Evolutionary conservation across 2,329 filamentous ascomycete genomes (phyloP), one percentile per base, ranked within the genome.

Genomic region (Microdochium trichocladiopsis): DNA sequence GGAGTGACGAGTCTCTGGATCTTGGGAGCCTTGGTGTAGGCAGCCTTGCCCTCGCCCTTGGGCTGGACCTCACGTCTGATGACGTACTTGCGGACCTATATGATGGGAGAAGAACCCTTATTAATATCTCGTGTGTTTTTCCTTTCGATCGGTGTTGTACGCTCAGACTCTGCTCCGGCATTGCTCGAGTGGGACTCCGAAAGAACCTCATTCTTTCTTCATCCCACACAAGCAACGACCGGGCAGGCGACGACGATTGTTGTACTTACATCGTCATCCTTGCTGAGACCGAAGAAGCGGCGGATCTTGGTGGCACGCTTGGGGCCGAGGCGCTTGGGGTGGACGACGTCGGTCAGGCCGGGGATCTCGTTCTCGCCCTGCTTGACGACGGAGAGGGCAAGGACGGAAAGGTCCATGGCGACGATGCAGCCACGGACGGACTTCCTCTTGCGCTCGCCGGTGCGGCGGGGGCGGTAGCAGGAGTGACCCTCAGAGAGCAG

Each of bases 231-330:
- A 69, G 72, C 72, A 76, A 73, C 60, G 66, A 71, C 70, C 68
- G 80, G 80, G 81, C 78, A 90, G 86, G 87, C 80, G 82, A 88
- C 82, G 83, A 86, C 76, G 76, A 76, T 70, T 76, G 72, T 71
- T 68, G 70, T 74, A 91, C 89, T 85, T 88, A 97, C 93, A 89
- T 99, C 94, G 84, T 99, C 94, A 87, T 97, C 92, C 92, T 97
- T 97, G 89, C 87, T 93, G 85, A 99, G 89, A 82, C 90, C 87
- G 83, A 97, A 99, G 88, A 99, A 99, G 75, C 86, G 88, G 78
- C 93, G 90, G 81, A 99, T 97, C 91, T 97, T 99, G 82, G 91
- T 96, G 73, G 94, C 94, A 72, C 94, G 90, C 92, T 99, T 99
- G 82, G 94, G 94, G 68, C 94, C 94, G 72, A 99, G 89, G 70